Percentiles rank a stretch among this genome's conserved stretches.
These are phyloP conservation scores for Thielaviopsis euricoi DNA, from an alignment of 2,329 filamentous ascomycete species.

Conservation along the genomic window DNA sequence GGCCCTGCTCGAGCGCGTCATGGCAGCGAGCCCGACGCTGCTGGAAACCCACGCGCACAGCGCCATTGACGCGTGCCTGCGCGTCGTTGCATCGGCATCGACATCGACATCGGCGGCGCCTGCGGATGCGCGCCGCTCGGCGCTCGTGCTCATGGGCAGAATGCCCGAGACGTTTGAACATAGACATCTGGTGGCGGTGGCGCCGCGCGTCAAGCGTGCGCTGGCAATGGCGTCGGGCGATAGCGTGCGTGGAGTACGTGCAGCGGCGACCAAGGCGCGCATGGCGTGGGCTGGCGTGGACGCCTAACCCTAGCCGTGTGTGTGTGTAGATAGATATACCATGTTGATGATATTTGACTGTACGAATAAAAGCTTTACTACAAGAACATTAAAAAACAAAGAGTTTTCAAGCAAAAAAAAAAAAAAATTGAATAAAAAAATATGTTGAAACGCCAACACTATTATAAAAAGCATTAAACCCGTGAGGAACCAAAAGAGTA, in stretches of 20 bases:
- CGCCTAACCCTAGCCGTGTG: background rate
- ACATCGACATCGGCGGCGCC: constrained; percentile 12
- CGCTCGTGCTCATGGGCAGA: constrained; percentile 26
- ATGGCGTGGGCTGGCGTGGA: constrained; percentile 26
- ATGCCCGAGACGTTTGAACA: constrained; percentile 33
- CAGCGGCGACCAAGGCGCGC: constrained; percentile 30
- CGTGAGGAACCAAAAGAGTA: background rate
- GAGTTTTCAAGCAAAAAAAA: background rate
- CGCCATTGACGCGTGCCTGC: constrained; percentile 28
- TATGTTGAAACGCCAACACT: background rate
- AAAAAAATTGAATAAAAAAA: constrained; percentile 9
- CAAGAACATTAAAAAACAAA: background rate
- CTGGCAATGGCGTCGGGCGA: constrained; percentile 37
- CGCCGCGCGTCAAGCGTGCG: constrained; percentile 28
- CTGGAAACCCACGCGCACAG: constrained; percentile 32
- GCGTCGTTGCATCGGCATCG: constrained; percentile 20
- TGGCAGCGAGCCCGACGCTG: constrained; percentile 28
- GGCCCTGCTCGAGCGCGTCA: constrained; percentile 30
- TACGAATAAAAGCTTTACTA: background rate
- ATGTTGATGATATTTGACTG: too few relatives aligned
- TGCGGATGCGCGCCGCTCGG: constrained; percentile 2
- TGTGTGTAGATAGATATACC: too few relatives aligned
- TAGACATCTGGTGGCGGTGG: constrained; percentile 27
- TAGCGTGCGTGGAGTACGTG: constrained; percentile 33
- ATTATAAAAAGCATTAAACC: background rate